Conservation (phyloP, 1,139 yeast genomes). For the Blastobotrys elegans region DNA sequence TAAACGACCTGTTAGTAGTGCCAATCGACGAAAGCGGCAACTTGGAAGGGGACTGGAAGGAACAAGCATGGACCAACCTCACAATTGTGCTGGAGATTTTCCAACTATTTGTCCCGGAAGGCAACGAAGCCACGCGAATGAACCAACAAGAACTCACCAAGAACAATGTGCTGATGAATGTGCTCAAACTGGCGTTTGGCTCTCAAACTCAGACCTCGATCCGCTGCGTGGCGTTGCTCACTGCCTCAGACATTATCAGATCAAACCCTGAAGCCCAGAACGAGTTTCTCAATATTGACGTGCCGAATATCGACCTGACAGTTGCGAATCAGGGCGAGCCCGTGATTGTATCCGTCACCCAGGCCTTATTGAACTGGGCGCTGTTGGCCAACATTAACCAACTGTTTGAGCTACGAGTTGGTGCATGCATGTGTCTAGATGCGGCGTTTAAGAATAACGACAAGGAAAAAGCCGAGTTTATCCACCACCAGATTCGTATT, state of each 20-base stretch:
- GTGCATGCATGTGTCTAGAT: conserved; percentile 60
- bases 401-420: conserved; percentile 71
- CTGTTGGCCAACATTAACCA: conserved; percentile 75
- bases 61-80: conserved; percentile 42
- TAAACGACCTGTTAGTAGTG: conserved; percentile 59
- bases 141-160: conserved; percentile 63
- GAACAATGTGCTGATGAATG: conserved; percentile 60
- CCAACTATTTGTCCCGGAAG: conserved; percentile 67
- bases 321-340: conserved; percentile 40
- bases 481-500: conserved; percentile 57
- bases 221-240: conserved; percentile 61
- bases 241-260: conserved; percentile 72
- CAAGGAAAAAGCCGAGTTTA: conserved; percentile 54
- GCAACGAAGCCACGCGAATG: conserved; percentile 54
- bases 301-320: conserved; percentile 87
- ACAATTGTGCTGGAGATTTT: conserved; percentile 67
- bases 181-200: conserved; percentile 62
- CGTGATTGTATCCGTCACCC: conserved; percentile 56
- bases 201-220: conserved; percentile 56
- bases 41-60: conserved; percentile 17
- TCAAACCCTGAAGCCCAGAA: conserved; percentile 60
- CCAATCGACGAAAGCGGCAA: conserved; percentile 41
- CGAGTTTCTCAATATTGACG: conserved; percentile 75
- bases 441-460: conserved; percentile 64
- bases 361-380: conserved; percentile 79